phyloP scores from a whole-genome alignment of 345 rosid genomes.

The Noccaea bulbosa region DNA sequence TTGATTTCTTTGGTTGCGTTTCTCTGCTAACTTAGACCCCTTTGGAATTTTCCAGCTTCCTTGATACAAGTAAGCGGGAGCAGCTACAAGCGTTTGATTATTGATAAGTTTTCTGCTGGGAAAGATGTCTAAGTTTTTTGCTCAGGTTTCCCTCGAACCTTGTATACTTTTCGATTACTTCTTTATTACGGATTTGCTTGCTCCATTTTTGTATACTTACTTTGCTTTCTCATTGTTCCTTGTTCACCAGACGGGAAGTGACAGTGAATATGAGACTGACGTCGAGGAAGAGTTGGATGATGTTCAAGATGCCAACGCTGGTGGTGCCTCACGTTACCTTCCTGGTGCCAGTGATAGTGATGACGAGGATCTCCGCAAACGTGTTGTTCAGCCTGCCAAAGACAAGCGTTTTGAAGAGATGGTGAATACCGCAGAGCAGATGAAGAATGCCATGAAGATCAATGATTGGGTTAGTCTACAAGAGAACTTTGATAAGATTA shows the following conservation, averaged over 20 bases:
- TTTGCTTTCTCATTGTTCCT: background rate
- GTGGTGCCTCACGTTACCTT: slow-evolving; percentile 55
- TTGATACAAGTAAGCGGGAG: slow-evolving; percentile 29
- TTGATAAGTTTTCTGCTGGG: background rate
- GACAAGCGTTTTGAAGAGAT: slow-evolving; percentile 92
- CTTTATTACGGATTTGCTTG: background rate
- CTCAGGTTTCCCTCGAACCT: slow-evolving; percentile 56
- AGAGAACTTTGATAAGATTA: slow-evolving; percentile 86
- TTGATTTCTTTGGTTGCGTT: slow-evolving; percentile 20
- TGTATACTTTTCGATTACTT: background rate
- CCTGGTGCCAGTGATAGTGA: slow-evolving; percentile 69
- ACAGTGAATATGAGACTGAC: slow-evolving; percentile 68
- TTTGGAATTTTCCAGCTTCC: slow-evolving; percentile 29
- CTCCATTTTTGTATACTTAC: slow-evolving; percentile 14
- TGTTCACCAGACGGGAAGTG: slow-evolving; percentile 63
- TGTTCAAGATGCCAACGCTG: slow-evolving; percentile 43
- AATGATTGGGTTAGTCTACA: slow-evolving; percentile 93
- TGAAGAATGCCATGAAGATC: slow-evolving; percentile 89
- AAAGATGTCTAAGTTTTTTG: slow-evolving; percentile 72
- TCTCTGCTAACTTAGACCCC: slow-evolving; percentile 16
- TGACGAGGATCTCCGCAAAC: slow-evolving; percentile 69
- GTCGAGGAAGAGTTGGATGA: slow-evolving; percentile 53
- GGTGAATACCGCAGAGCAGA: slow-evolving; percentile 69
- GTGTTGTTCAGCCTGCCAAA: slow-evolving; percentile 81
- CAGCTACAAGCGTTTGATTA: slow-evolving; percentile 27